Evolutionary conservation across 345 rosid genomes (phyloP), one percentile per base, ranked within the genome.

Genomic region (Noccaea bulbosa): DNA sequence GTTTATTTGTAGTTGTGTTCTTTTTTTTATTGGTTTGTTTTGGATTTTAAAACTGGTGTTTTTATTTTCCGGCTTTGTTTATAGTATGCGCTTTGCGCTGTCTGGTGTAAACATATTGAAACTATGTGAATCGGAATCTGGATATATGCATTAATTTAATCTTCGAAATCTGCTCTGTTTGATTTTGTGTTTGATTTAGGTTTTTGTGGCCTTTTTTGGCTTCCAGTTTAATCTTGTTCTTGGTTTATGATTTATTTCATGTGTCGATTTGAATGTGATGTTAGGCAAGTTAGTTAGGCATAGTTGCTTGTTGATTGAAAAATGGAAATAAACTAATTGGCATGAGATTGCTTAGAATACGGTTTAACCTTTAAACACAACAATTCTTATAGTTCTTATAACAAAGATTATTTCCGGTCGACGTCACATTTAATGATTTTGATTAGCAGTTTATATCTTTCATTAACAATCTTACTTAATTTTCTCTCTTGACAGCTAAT

Each of bases 121-220:
- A n/a, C 10, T 47, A 6, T 58, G 48, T 58, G 30, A 59, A 16
- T 44, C 7, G 54, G 30, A 27, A 47, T 63, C 58, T 64, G 9
- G 49, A 15, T 69, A 15, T 69, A 50, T 70, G 51, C 4, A 11
- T 57, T 34, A 35, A 22, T 54, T 57, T 37, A 57, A 32, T 62
- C 22, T n/a, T 14, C 40, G 37, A 40, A 38, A 15, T 47, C 2
- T 24, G 3, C 5, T 16, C 4, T 10, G 39, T 35, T 46, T 47
- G 50, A 48, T 14, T 14, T n/a, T 4, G 11, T 10, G 39, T 35
- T 46, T 46, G 49, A 48, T 14, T 14, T n/a, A 6, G 11, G 53
- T 52, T 52, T 53, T 43, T 7, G 22, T 54, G 34, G 1, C 11
- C 53, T 7, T 45, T 34, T 55, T 35, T 34, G 35, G 55, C 0